These are phyloP conservation scores for Fragosphaeria purpurea DNA, from an alignment of 2,329 filamentous ascomycete species.

Conservation along the genomic window DNA sequence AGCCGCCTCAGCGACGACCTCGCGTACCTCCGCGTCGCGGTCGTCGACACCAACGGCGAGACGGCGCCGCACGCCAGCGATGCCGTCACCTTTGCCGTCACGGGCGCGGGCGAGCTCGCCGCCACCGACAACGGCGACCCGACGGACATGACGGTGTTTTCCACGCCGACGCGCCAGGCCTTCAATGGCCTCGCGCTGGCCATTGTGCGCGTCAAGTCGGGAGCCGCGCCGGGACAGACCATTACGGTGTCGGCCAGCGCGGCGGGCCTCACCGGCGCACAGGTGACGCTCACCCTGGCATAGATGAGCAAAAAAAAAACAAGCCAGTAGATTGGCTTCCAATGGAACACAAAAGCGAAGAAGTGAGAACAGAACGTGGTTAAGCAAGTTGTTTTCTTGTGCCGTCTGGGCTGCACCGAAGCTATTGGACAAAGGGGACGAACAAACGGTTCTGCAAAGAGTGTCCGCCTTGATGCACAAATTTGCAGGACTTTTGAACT, in stretches of 20 bases:
- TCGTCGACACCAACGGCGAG: slow-evolving; percentile 33
- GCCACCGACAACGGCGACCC: slow-evolving; percentile 43
- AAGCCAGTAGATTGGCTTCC: neutral
- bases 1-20: slow-evolving; percentile 38
- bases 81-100: slow-evolving; percentile 32
- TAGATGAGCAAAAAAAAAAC: neutral
- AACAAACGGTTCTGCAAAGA: too few species aligned
- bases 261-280: slow-evolving; percentile 7
- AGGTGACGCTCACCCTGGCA: slow-evolving; percentile 6
- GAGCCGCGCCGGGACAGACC: slow-evolving; percentile 4
- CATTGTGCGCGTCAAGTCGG: slow-evolving; percentile 24
- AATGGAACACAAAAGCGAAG: neutral
- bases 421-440: too few species aligned
- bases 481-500: too few species aligned
- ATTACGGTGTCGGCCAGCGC: slow-evolving; percentile 10
- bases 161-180: slow-evolving; percentile 27
- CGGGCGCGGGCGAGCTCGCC: slow-evolving; percentile 34
- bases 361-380: neutral
- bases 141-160: slow-evolving; percentile 33
- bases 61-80: slow-evolving; percentile 33
- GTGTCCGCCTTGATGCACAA: too few species aligned
- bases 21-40: slow-evolving; percentile 33
- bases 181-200: slow-evolving; percentile 31
- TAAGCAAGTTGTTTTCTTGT: too few species aligned
- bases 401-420: too few species aligned